Base-by-base conservation (phyloP, 208 protist species). In the Leishmania aethiopica region DNA sequence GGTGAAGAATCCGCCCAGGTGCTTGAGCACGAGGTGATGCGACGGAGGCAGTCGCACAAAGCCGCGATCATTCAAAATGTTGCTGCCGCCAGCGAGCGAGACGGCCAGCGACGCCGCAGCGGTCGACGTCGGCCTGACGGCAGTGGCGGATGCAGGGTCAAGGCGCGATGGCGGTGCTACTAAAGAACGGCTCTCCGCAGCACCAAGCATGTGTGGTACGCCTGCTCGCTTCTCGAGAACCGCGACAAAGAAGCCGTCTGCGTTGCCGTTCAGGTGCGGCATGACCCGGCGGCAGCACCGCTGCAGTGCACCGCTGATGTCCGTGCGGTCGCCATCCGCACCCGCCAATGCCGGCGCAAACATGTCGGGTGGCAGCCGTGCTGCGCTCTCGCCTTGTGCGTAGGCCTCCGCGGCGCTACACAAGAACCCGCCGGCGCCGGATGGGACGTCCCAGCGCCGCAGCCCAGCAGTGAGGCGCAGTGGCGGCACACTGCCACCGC, bases 241-340 rank as follows among this genome's bases (percentile, higher is more conserved):
- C 5, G 90, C 92, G 53, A 96, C 53, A 64, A 96, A 97, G 80
- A 97, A 97, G 40, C 92, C 94, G 76, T 97, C 92, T 17, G 85
- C 79, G 75, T 87, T 82, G 45, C 91, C 85, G 75, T 91, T 93
- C 3, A 77, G 80, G 79, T 97, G 94, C 25, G 94, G 94, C 57
- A 97, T 77, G 32, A 97, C 89, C 11, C 94, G 91, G 8, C 90
- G 84, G 55, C 90, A 92, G 81, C 89, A 91, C 7, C 75, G 71
- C 22, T 83, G 83, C 59, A 93, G 83, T 70, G 84, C 57, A 0
- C 66, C 74, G 15, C 76, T 62, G 47, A 91, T 69, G 45, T 73
- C 32, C 3, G 19, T 57, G 3, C 70, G 55, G 51, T 78, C 40
- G 11, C 37, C 59, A 11, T 70, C 78, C 35, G 55, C 76, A 67